Evolutionary conservation across 805 yeast genomes (phyloP).

Genomic region (Candida koratica): DNA sequence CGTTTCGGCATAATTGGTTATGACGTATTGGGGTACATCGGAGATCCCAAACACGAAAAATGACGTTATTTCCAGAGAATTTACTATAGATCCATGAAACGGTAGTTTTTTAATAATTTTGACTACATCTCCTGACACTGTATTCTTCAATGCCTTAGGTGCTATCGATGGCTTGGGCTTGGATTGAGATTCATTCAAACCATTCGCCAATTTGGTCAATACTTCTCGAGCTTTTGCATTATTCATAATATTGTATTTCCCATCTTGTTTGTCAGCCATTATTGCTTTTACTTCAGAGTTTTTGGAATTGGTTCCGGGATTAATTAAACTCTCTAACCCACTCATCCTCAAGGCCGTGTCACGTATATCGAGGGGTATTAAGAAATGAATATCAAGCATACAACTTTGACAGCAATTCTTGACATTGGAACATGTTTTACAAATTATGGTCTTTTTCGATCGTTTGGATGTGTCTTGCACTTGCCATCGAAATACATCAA

Average conservation of each 20-base stretch:
- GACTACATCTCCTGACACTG: slow-evolving; percentile 38
- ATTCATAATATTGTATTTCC: slow-evolving; percentile 12
- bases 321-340: slow-evolving; percentile 30
- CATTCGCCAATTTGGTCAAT: slow-evolving; percentile 45
- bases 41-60: slow-evolving; percentile 75
- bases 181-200: slow-evolving; percentile 16
- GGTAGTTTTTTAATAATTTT: slow-evolving; percentile 62
- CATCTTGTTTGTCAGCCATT: slow-evolving; percentile 47
- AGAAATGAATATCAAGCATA: slow-evolving; percentile 74
- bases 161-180: not conserved
- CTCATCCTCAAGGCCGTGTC: slow-evolving; percentile 79
- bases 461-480: slow-evolving; percentile 39
- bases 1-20: slow-evolving; percentile 46
- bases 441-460: slow-evolving; percentile 62
- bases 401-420: slow-evolving; percentile 87
- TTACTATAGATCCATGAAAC: slow-evolving; percentile 50
- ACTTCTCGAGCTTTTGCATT: slow-evolving; percentile 44
- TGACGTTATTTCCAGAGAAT: slow-evolving; percentile 37
- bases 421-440: slow-evolving; percentile 74
- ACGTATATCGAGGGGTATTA: slow-evolving; percentile 72
- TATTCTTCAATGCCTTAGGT: not conserved
- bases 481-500: slow-evolving; percentile 76
- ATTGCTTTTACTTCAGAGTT: slow-evolving; percentile 37
- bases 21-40: slow-evolving; percentile 59
- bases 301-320: slow-evolving; percentile 17